Percentiles rank a stretch among this genome's conserved stretches.
phyloP scores from a whole-genome alignment of 768 basidiomycete genomes.

The Calocybe indica region DNA sequence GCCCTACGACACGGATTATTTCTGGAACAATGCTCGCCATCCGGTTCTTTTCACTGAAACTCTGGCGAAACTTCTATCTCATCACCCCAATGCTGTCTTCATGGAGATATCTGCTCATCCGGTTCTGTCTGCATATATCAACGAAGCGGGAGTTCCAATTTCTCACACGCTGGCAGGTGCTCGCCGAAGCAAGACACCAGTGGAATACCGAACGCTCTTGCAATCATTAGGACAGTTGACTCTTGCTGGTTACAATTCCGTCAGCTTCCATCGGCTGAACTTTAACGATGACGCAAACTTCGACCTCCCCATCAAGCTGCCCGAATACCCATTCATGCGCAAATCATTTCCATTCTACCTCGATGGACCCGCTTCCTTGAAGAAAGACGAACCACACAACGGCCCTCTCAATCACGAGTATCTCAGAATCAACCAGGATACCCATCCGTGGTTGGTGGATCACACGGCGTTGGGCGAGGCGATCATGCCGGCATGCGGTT shows the following conservation, averaged over 20 bases:
- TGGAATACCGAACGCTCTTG: slow-evolving; percentile 21
- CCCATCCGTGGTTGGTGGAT: slow-evolving; percentile 34
- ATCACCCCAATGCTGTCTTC: slow-evolving; percentile 19
- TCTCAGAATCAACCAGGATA: slow-evolving; percentile 28
- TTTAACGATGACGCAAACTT: slow-evolving; percentile 9
- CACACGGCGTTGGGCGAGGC: slow-evolving; percentile 39
- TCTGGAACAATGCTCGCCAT: slow-evolving; percentile 31
- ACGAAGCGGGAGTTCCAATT: slow-evolving; percentile 11
- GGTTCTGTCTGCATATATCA: slow-evolving; percentile 27
- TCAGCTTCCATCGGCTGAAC: slow-evolving; percentile 27
- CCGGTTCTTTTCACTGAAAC: slow-evolving; percentile 33
- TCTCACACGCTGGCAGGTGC: slow-evolving; percentile 20
- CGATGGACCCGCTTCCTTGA: background rate
- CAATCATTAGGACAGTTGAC: slow-evolving; percentile 21
- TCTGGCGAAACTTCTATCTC: slow-evolving; percentile 16
- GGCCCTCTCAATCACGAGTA: slow-evolving; percentile 30
- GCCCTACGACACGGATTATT: slow-evolving; percentile 28
- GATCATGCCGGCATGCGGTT: slow-evolving; percentile 43
- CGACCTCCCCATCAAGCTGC: slow-evolving; percentile 2
- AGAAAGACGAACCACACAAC: slow-evolving; percentile 16
- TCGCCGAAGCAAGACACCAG: slow-evolving; percentile 13
- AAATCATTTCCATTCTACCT: slow-evolving; percentile 17
- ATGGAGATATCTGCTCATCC: slow-evolving; percentile 36
- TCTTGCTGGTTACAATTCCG: slow-evolving; percentile 19
- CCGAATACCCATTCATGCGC: slow-evolving; percentile 25